Base-by-base conservation (phyloP, 2,329 filamentous ascomycete species). In the Aureobasidium sp. region DNA sequence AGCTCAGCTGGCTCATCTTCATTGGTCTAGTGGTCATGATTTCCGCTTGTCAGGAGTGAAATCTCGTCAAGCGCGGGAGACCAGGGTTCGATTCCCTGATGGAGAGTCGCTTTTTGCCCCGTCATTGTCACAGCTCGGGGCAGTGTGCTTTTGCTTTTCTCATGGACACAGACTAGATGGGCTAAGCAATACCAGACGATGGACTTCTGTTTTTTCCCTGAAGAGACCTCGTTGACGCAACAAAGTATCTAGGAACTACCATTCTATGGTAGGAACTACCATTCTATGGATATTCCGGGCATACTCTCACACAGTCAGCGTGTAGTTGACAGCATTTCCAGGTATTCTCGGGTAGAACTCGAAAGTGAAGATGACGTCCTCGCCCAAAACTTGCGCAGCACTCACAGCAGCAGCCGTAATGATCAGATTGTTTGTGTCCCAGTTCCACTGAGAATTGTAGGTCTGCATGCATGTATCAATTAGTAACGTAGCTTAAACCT, bases 281-380 rank as follows among this genome's bases (percentile, higher is more conserved):
- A 32, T 32, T 5, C 29, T 32, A 32, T 8, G 8, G 8, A 32
- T 32, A 32, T 32, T 8, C 8, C 8, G 8, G 29, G 29, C 20
- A 32, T 32, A 32, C 8, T 8, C 29, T 48, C 39, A 76, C 15
- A 78, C 74, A 13, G 71, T 77, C 61, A 82, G 69, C 3, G 76
- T 82, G 62, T 79, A 82, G 57, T 81, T 78, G 7, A 78, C 74
- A 0, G 70, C 70, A 70, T 84, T 84, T 29, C 76, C 78, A 6
- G 70, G 69, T 12, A 78, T 77, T 15, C 82, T 72, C 0, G 82
- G 82, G 67, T 77, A 84, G 66, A 84, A 83, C 70, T 84, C 83
- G 64, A 84, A 78, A 0, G 76, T 81, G 61, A 85, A 80, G 0
- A 74, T 77, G 0, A 79, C 78, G 5, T 72, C 70, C 67, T 78